These are phyloP conservation scores for Phellopilus nigrolimitatus DNA, from an alignment of 1,284 basidiomycete genomes.

Conservation along the genomic window DNA sequence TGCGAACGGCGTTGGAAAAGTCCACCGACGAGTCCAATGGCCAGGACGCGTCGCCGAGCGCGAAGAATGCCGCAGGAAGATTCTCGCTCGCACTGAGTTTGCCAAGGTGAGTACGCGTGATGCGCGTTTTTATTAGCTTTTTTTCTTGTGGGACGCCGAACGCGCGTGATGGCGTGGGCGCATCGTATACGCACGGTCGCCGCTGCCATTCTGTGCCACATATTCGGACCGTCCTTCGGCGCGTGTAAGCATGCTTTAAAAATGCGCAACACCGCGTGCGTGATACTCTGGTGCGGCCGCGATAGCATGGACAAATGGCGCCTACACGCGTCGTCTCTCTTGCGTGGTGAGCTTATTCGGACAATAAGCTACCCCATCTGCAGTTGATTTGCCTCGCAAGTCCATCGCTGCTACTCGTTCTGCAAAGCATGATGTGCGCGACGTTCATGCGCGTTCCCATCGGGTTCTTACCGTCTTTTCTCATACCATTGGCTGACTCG, in stretches of 20 bases:
- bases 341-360: background rate
- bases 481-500: conserved; percentile 23
- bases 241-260: background rate
- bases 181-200: conserved; percentile 9
- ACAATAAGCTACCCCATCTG: background rate
- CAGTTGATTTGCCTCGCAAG: background rate
- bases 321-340: conserved; percentile 24
- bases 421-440: conserved; percentile 31
- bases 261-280: conserved; percentile 1
- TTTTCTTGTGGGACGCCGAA: conserved; percentile 12
- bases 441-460: conserved; percentile 8
- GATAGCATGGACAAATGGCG: too few species aligned
- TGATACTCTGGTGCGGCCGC: conserved; percentile 9
- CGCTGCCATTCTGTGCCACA: background rate
- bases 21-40: conserved; percentile 31
- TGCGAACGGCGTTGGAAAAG: conserved; percentile 35
- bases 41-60: conserved; percentile 39
- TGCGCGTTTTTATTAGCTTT: conserved; percentile 27
- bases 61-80: conserved; percentile 62
- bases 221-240: background rate
- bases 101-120: conserved; percentile 56
- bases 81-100: conserved; percentile 68
- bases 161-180: conserved; percentile 14
- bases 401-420: background rate
- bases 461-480: conserved; percentile 11